Percentiles rank a stretch among this genome's conserved stretches.
phyloP scores from a whole-genome alignment of 2,329 filamentous ascomycete species.

The Penicillium sp. region DNA sequence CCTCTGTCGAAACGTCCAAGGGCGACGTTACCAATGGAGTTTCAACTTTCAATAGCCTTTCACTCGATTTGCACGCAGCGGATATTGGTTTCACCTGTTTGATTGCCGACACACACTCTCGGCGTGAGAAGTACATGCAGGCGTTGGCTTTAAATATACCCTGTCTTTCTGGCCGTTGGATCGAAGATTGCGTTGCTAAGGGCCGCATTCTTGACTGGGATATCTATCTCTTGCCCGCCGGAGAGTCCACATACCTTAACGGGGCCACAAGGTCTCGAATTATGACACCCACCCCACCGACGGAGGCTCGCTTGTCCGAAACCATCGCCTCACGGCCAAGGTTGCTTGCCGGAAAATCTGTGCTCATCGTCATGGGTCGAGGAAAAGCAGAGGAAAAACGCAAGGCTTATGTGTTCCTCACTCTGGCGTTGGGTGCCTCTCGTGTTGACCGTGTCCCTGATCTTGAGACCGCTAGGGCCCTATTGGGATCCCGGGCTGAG shows the following conservation, averaged over 20 bases:
- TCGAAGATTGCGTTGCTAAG: constrained; percentile 69
- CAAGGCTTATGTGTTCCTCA: constrained; percentile 77
- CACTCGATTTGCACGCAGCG: constrained; percentile 57
- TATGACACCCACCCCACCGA: constrained; percentile 64
- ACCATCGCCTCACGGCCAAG: constrained; percentile 65
- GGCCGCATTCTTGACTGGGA: constrained; percentile 71
- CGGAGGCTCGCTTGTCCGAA: constrained; percentile 58
- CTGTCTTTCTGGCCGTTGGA: constrained; percentile 81
- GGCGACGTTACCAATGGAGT: constrained; percentile 20
- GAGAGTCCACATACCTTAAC: constrained; percentile 74
- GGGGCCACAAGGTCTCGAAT: constrained; percentile 76
- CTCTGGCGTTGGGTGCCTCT: constrained; percentile 73
- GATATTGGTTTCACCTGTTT: constrained; percentile 77
- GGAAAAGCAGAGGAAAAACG: constrained; percentile 66
- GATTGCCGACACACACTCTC: constrained; percentile 82
- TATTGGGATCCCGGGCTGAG: constrained; percentile 57
- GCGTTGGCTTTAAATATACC: constrained; percentile 87
- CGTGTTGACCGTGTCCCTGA: constrained; percentile 67
- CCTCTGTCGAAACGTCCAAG: constrained; percentile 35
- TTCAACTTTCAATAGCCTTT: constrained; percentile 46
- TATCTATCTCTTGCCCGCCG: constrained; percentile 82
- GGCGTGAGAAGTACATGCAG: constrained; percentile 91
- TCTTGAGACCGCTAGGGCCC: constrained; percentile 64
- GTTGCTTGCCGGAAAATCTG: constrained; percentile 65
- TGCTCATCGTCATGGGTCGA: constrained; percentile 73